Conservation (phyloP, 2,329 filamentous ascomycete species). For the Hypoxylon sp. region DNA sequence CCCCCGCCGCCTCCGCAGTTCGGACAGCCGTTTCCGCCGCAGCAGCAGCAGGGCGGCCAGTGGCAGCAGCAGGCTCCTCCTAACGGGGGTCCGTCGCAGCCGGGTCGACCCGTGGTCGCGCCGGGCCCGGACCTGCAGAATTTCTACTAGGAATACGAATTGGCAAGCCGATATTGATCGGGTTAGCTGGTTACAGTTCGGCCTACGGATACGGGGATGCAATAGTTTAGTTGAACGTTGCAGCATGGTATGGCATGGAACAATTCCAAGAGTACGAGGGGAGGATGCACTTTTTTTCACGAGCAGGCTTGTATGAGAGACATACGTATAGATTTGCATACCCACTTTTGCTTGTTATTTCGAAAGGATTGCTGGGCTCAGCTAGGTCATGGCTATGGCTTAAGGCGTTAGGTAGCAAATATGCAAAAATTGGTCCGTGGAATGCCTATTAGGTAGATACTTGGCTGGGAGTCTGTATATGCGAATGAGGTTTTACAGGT, state of each 20-base stretch:
- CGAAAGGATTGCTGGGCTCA: conserved; percentile 9
- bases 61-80: conserved; percentile 44
- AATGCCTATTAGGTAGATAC: conserved; percentile 10
- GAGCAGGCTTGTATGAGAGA: conserved; percentile 5
- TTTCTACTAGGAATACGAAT: conserved; percentile 51
- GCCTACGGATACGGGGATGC: not conserved
- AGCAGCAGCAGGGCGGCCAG: conserved; percentile 27
- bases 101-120: conserved; percentile 29
- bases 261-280: not conserved
- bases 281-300: conserved; percentile 8
- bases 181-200: not conserved
- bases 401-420: conserved; percentile 21
- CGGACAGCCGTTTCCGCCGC: conserved; percentile 41
- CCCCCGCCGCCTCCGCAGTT: conserved; percentile 32
- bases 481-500: conserved; percentile 3
- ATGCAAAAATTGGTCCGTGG: conserved; percentile 14
- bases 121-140: conserved; percentile 55
- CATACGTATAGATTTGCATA: conserved; percentile 27
- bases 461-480: not conserved
- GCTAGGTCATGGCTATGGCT: conserved; percentile 15
- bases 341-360: conserved; percentile 5
- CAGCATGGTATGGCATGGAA: not conserved
- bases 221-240: not conserved
- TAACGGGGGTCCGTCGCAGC: conserved; percentile 27
- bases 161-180: not conserved